These are phyloP conservation scores for Linnemannia zychae DNA, from an alignment of 192 early-diverging fungal species.

Conservation along the genomic window DNA sequence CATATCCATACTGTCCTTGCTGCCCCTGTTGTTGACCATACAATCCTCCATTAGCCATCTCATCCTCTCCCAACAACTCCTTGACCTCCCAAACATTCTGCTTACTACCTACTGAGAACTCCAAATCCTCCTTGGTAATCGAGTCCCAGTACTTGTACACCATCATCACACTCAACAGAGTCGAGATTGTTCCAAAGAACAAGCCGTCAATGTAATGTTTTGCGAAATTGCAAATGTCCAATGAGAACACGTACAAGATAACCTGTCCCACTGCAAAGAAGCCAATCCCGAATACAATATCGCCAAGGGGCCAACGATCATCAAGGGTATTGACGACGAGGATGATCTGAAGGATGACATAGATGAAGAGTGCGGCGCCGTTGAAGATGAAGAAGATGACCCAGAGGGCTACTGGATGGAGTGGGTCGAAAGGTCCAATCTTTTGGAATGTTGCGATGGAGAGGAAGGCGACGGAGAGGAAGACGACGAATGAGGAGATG, in stretches of 20 bases:
- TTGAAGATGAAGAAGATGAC: conserved; percentile 92
- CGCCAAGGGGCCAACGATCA: conserved; percentile 96
- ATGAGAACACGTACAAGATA: conserved; percentile 84
- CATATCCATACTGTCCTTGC: conserved; percentile 8
- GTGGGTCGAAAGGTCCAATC: conserved; percentile 70
- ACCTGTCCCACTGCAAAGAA: conserved; percentile 93
- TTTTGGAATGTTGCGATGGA: conserved; percentile 87
- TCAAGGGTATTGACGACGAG: conserved; percentile 96
- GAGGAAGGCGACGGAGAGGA: conserved; percentile 82
- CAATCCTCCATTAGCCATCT: conserved; percentile 48
- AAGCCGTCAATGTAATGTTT: conserved; percentile 98
- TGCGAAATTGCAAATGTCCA: conserved; percentile 85
- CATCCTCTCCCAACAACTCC: conserved; percentile 72
- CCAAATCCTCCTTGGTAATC: conserved; percentile 98
- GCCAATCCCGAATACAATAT: conserved; percentile 88
- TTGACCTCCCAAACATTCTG: conserved; percentile 88
- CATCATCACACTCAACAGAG: conserved; percentile 97
- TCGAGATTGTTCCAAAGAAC: conserved; percentile 95
- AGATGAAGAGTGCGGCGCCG: conserved; percentile 84
- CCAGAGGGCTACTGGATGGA: conserved; percentile 82
- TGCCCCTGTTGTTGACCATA: conserved; percentile 47
- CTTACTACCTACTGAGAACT: conserved; percentile 87
- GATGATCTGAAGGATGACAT: conserved; percentile 91
- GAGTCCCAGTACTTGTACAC: conserved; percentile 99
- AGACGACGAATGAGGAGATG: conserved; percentile 84